Evolutionary conservation across 1,284 basidiomycete genomes (phyloP).

Genomic region (Vanrija sp.): DNA sequence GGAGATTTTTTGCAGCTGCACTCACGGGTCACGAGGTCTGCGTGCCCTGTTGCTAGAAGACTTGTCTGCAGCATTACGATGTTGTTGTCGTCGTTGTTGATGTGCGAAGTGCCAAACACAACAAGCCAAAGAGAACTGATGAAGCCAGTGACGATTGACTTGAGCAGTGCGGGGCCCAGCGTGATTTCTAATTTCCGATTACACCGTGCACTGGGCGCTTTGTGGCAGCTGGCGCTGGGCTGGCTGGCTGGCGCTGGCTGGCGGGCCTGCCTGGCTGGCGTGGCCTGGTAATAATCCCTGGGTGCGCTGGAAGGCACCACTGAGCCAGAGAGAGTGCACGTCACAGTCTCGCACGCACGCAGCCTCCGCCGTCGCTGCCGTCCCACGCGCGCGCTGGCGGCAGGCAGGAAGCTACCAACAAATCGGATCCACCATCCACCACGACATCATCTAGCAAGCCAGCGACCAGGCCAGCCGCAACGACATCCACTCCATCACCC

Average conservation of each 20-base stretch:
- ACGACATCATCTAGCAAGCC: too few species aligned
- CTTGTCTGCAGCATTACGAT: conserved; percentile 47
- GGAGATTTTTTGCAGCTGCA: conserved; percentile 6
- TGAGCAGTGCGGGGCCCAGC: conserved; percentile 8
- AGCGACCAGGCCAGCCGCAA: too few species aligned
- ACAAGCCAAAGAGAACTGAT: not conserved
- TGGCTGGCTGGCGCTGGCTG: not conserved
- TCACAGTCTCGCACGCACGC: too few species aligned
- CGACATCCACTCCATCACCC: not conserved
- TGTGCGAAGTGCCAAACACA: not conserved
- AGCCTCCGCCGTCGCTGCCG: too few species aligned
- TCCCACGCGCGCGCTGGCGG: too few species aligned
- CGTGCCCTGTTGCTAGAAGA: conserved; percentile 45
- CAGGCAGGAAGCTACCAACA: too few species aligned
- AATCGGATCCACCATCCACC: too few species aligned
- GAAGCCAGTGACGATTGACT: not conserved
- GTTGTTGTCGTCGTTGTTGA: not conserved
- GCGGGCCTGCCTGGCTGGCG: too few species aligned
- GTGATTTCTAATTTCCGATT: conserved; percentile 1
- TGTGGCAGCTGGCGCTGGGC: conserved; percentile 1
- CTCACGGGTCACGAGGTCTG: conserved; percentile 49
- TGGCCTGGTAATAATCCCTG: too few species aligned
- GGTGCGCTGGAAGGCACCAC: too few species aligned
- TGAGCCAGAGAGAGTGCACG: too few species aligned
- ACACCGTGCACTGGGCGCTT: not conserved